Evolutionary conservation across 2,329 filamentous ascomycete genomes (phyloP), one percentile per base, ranked within the genome.

Genomic region (Exophiala phaeomuriformis): DNA sequence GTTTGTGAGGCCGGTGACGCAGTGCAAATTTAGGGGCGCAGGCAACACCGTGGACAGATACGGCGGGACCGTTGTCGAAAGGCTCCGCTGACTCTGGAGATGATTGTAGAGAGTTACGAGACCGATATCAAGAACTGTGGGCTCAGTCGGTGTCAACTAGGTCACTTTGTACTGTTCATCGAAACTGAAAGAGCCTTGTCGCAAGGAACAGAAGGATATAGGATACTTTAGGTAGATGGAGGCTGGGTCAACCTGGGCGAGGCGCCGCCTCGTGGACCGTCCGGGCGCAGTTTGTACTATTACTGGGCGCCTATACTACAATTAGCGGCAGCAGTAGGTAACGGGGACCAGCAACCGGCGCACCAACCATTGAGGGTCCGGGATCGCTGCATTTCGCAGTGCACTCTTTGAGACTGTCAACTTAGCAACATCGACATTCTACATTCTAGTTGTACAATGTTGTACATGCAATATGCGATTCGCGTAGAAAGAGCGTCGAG

Each of bases 1-100:
- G 19, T 28, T 19, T n/a, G 35, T 44, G 53, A 52, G 29, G 49
- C 12, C 12, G 33, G 55, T 57, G 55, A 57, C 55, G 55, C 49
- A 19, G 19, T 19, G 19, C 19, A 19, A 19, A 19, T 19, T 33
- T 12, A 30, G 47, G 46, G 28, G 29, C 36, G 46, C 54, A 53
- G 55, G 49, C 41, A 39, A 39, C 53, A 49, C 46, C 8, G 51
- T 12, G 33, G 36, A 39, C 32, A 32, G 19, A 5, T 5, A 27
- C n/a, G 50, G 41, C 37, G 30, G 35, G 39, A 33, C 39, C 6
- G 19, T 9, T 35, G 30, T 58, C 37, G 31, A 39, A 40, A 40
- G 19, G 37, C 37, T 47, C 32, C 37, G 42, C 29, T 19, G 31
- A 8, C 3, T 4, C 32, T 4, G 28, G n/a, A 19, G 19, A 43